Conservation (phyloP, 768 basidiomycete genomes). For the Lyophyllum decastes region DNA sequence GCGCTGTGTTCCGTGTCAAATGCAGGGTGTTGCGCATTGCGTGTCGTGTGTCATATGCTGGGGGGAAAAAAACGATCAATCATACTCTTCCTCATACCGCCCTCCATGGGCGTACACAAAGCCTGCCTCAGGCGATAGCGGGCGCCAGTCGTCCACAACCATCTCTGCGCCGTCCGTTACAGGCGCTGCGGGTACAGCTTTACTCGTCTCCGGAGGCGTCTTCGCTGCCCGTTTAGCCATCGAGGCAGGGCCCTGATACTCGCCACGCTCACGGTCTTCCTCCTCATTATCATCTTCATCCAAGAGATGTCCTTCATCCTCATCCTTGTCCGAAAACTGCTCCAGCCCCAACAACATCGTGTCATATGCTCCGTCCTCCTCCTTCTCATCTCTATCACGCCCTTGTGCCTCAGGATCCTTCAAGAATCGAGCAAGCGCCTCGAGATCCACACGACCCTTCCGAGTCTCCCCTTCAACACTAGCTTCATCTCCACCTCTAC, state of each 20-base stretch:
- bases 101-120: constrained; percentile 2
- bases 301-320: constrained; percentile 5
- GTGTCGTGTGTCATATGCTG: background rate
- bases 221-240: background rate
- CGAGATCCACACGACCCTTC: constrained; percentile 53
- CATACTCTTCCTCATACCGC: constrained; percentile 42
- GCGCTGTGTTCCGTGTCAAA: background rate
- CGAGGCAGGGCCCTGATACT: background rate
- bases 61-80: constrained; percentile 18
- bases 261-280: background rate
- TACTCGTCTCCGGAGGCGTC: background rate
- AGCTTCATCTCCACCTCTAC: constrained; percentile 9
- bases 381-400: constrained; percentile 15
- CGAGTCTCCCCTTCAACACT: constrained; percentile 20
- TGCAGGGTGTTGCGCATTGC: background rate
- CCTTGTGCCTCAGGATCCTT: constrained; percentile 29
- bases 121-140: constrained; percentile 21
- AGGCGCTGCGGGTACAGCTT: background rate
- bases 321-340: constrained; percentile 11
- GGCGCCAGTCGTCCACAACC: constrained; percentile 20
- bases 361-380: constrained; percentile 9
- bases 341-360: constrained; percentile 16
- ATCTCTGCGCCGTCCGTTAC: constrained; percentile 9
- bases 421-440: constrained; percentile 56
- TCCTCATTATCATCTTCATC: constrained; percentile 17